phyloP scores from a whole-genome alignment of 148 eudicot species.

The Rhododendron kiyosumense region DNA sequence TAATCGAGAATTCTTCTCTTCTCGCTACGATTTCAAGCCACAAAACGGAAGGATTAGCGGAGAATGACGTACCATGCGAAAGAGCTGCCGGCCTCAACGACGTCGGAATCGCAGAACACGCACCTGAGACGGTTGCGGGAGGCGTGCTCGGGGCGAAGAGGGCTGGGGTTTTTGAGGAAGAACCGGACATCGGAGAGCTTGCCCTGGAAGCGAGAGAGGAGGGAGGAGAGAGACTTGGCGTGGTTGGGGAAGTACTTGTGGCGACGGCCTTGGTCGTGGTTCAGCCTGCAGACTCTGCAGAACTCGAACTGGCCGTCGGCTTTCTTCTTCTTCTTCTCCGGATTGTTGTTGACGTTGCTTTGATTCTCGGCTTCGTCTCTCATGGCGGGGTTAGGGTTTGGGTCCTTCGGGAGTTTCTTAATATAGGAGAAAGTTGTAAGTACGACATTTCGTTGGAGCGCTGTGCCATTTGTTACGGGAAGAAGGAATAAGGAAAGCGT shows the following conservation, averaged over 20 bases:
- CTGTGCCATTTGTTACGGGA: not conserved
- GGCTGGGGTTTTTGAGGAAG: conserved; percentile 53
- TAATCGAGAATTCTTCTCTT: not conserved
- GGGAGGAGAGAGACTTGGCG: conserved; percentile 52
- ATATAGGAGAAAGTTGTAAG: no score
- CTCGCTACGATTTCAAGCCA: not conserved
- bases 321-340: conserved; percentile 14
- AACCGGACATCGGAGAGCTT: conserved; percentile 45
- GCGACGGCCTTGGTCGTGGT: conserved; percentile 77
- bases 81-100: conserved; percentile 33
- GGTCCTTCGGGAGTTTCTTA: no score
- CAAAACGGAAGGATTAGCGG: not conserved
- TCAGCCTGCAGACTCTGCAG: conserved; percentile 69
- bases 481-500: not conserved
- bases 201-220: conserved; percentile 55
- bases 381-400: conserved; percentile 11
- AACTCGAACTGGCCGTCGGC: conserved; percentile 36
- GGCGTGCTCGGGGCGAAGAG: conserved; percentile 26
- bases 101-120: conserved; percentile 62
- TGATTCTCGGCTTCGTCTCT: conserved; percentile 9
- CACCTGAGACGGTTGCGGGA: conserved; percentile 60
- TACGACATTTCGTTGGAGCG: not conserved
- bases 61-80: conserved; percentile 46
- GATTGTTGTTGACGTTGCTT: not conserved
- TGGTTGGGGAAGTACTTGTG: conserved; percentile 80